Evolutionary conservation across 805 yeast species (phyloP), one percentile per base, ranked within the genome.

Genomic region (Kluyveromyces lactis): DNA sequence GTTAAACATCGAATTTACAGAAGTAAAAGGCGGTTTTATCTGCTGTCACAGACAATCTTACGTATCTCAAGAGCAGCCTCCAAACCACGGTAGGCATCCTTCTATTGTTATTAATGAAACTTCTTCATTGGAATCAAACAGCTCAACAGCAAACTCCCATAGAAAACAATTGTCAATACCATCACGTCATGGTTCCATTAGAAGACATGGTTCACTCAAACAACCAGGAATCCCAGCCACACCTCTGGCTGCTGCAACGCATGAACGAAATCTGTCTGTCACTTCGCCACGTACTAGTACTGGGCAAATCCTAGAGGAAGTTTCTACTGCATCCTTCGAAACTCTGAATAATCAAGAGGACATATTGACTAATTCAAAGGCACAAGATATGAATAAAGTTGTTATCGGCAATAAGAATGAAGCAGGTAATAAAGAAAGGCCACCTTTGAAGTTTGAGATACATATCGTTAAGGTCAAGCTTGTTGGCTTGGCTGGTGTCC

Each of bases 21-120:
- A 89, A 62, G 95, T 89, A 17, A 82, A 82, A 54, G 97, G 97
- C 42, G 97, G 97, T 0, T 89, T 90, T 58, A 73, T 86, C 18
- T 89, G 97, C 66, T 71, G 77, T 8, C 87, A 83, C 53, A 66
- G 50, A 40, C 73, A 26, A 35, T 43, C 43, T 3, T 43, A 43
- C 26, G 35, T 43, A 11, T 17, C 36, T 24, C 34, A 37, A 18
- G 28, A 35, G 4, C 29, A 31, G 12, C 23, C 21, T 3, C 13
- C 30, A 12, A 34, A 27, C 11, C 33, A 27, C n/a, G 38, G 30
- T n/a, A 42, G 40, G 13, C 46, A 40, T 18, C 46, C 46, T 24
- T 35, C 38, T 9, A 37, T 40, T 15, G 24, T 39, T 4, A 31
- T 43, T 12, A 40, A 39, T 30, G 46, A 43, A 19, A 38, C 40